phyloP scores from a whole-genome alignment of 2,329 filamentous ascomycete species.

The Berkeleyomyces basicola region DNA sequence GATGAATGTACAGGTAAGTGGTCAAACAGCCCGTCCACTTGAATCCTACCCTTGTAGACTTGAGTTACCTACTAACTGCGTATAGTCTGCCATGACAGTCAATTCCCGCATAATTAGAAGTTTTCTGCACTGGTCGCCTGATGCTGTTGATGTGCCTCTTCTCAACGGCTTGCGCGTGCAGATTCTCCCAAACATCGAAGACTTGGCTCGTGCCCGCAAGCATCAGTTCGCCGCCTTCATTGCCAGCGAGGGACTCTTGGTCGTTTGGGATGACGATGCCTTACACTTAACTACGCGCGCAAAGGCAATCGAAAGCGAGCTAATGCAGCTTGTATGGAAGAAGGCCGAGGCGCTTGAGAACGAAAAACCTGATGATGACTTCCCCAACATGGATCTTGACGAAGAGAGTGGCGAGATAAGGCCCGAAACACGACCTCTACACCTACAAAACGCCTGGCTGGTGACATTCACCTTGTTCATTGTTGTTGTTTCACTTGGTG shows the following conservation, averaged over 20 bases:
- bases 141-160: conserved; percentile 57
- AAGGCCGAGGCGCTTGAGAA: conserved; percentile 21
- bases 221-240: conserved; percentile 71
- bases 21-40: background rate
- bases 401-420: conserved; percentile 53
- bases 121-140: conserved; percentile 55
- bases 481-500: conserved; percentile 49
- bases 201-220: conserved; percentile 54
- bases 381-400: conserved; percentile 43
- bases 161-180: conserved; percentile 64
- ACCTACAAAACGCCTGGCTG: conserved; percentile 53
- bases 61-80: background rate
- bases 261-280: conserved; percentile 73
- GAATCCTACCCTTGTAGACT: background rate
- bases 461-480: conserved; percentile 50
- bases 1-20: conserved; percentile 52
- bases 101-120: conserved; percentile 67
- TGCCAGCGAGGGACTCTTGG: conserved; percentile 49
- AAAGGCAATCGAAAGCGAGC: conserved; percentile 54
- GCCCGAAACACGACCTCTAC: conserved; percentile 47
- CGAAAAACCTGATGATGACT: conserved; percentile 28
- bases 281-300: conserved; percentile 53
- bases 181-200: conserved; percentile 54
- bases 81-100: conserved; percentile 60
- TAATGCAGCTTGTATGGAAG: conserved; percentile 66